Evolutionary conservation across 2,329 filamentous ascomycete genomes (phyloP).

Genomic region (Ascochyta pisi): DNA sequence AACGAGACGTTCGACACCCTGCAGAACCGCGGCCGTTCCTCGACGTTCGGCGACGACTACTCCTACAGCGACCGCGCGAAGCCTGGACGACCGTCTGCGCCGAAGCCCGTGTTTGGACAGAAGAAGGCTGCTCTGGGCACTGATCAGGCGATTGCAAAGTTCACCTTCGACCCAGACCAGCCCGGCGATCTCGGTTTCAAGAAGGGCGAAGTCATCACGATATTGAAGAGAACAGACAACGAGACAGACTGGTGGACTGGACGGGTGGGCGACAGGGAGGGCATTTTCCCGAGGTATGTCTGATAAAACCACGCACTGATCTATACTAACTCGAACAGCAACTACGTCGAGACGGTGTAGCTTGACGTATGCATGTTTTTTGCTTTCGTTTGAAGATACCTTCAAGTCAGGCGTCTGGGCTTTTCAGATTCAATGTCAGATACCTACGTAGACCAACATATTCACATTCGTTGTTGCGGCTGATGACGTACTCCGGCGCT

Average conservation of each 20-base stretch:
- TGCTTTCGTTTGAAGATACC: conserved; percentile 20
- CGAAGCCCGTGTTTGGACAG: conserved; percentile 81
- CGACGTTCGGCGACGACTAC: conserved; percentile 58
- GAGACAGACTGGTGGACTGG: conserved; percentile 99
- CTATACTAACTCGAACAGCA: conserved; percentile 31
- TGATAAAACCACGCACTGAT: background rate
- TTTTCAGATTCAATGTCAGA: background rate
- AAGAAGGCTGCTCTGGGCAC: conserved; percentile 55
- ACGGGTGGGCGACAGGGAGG: conserved; percentile 80
- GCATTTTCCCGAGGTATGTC: conserved; percentile 85
- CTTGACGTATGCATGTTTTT: background rate
- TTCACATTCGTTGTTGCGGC: too few relatives aligned
- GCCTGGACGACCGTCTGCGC: conserved; percentile 81
- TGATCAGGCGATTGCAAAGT: conserved; percentile 89
- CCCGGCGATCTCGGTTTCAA: conserved; percentile 93
- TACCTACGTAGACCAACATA: conserved; percentile 15
- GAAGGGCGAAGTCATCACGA: conserved; percentile 95
- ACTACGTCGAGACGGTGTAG: conserved; percentile 51
- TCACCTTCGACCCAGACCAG: conserved; percentile 93
- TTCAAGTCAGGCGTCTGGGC: conserved; percentile 16
- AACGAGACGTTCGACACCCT: conserved; percentile 59
- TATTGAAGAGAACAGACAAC: conserved; percentile 91
- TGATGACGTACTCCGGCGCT: background rate
- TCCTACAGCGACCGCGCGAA: conserved; percentile 63
- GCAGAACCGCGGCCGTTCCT: conserved; percentile 47